phyloP scores from a whole-genome alignment of 2,329 filamentous ascomycete genomes.

The Paecilomyces sp. region DNA sequence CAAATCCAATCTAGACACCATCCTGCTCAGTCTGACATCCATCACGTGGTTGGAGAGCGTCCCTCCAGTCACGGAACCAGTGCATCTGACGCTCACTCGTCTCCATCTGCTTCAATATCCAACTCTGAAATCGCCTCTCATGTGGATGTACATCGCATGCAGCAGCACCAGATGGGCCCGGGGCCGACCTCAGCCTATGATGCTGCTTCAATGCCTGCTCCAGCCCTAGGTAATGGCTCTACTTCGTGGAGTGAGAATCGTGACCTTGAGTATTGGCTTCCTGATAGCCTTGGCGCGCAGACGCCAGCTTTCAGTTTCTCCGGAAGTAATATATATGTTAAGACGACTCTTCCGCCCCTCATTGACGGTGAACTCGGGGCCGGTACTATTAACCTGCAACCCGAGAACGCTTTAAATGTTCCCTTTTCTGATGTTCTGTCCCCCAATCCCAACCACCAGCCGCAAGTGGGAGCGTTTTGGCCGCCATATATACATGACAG shows the following conservation, averaged over 20 bases:
- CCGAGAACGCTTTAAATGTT: conserved; percentile 11
- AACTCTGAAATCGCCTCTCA: neutral
- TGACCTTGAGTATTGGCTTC: conserved; percentile 28
- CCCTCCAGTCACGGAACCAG: neutral
- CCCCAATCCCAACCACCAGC: conserved; percentile 13
- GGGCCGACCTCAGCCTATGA: neutral
- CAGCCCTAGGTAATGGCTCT: conserved; percentile 11
- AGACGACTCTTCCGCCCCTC: conserved; percentile 26
- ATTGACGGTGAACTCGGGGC: conserved; percentile 17
- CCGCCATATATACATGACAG: conserved; percentile 32
- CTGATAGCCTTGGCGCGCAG: conserved; percentile 25
- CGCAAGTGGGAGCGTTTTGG: conserved; percentile 24
- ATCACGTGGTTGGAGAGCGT: neutral
- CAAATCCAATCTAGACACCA: conserved; percentile 14
- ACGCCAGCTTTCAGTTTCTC: conserved; percentile 25
- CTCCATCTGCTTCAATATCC: neutral
- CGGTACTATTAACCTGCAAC: conserved; percentile 12
- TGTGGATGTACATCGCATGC: neutral
- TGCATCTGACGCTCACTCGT: neutral
- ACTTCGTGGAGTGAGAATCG: conserved; percentile 21
- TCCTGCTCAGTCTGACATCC: neutral
- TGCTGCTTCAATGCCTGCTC: neutral
- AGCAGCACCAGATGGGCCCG: neutral
- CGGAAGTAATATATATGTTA: conserved; percentile 29
- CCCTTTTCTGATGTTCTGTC: conserved; percentile 12